Evolutionary conservation across 2,329 filamentous ascomycete species (phyloP).

Genomic region (Dactylellina leptospora): DNA sequence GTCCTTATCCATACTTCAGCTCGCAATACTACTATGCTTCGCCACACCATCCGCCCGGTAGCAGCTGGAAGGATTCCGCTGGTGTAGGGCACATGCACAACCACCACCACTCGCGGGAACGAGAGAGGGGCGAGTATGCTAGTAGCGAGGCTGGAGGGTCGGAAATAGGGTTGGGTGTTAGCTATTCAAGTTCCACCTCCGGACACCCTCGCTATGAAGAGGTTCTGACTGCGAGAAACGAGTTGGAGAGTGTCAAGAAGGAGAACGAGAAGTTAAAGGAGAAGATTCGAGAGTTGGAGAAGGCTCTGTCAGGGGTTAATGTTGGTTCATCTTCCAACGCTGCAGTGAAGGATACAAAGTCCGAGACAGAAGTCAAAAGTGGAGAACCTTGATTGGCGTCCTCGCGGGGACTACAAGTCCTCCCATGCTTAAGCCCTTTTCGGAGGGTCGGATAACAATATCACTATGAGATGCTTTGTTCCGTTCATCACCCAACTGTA

Average conservation of each 20-base stretch:
- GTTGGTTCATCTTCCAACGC: not conserved
- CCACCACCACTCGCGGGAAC: constrained; percentile 51
- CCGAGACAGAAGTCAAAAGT: constrained; percentile 34
- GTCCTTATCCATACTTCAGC: constrained; percentile 48
- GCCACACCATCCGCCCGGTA: constrained; percentile 33
- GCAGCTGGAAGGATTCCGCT: constrained; percentile 49
- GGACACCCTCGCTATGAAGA: constrained; percentile 60
- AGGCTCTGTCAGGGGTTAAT: constrained; percentile 56
- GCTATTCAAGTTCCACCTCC: constrained; percentile 25
- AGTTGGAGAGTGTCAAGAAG: constrained; percentile 70
- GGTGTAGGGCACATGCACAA: constrained; percentile 39
- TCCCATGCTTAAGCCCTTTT: too few species aligned
- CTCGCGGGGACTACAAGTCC: not conserved
- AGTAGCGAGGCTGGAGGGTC: constrained; percentile 47
- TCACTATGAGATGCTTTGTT: not conserved
- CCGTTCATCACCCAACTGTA: not conserved
- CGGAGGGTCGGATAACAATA: not conserved
- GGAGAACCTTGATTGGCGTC: constrained; percentile 28
- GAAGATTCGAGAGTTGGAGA: constrained; percentile 71
- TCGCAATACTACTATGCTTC: constrained; percentile 49
- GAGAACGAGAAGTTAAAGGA: constrained; percentile 72
- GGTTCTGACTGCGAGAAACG: constrained; percentile 68
- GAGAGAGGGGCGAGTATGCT: constrained; percentile 47
- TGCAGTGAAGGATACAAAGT: constrained; percentile 26
- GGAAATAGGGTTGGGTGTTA: constrained; percentile 43